Conservation (phyloP, 75 land plant genomes). For the Cunninghamia lanceolata region DNA sequence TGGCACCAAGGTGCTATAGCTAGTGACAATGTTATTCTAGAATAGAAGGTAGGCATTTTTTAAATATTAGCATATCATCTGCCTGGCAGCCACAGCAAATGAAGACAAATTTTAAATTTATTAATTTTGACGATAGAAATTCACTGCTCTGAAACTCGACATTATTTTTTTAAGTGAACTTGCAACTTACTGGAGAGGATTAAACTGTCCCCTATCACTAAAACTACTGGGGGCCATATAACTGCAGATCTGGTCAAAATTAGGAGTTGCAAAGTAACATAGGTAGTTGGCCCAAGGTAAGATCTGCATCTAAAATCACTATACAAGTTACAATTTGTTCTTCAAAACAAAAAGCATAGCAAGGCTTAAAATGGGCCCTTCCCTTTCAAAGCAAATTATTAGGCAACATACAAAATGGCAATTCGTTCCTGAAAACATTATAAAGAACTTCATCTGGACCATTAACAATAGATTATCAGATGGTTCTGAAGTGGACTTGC, state of each 20-base stretch:
- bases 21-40: no score
- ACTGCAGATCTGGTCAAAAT: neutral
- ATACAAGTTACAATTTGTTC: neutral
- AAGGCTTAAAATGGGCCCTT: neutral
- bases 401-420: neutral
- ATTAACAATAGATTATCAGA: neutral
- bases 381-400: neutral
- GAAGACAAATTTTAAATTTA: no score
- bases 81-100: neutral
- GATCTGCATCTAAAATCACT: neutral
- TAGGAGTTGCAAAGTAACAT: neutral
- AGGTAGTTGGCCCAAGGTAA: neutral
- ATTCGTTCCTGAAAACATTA: neutral
- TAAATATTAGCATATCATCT: no score
- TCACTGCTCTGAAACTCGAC: no score
- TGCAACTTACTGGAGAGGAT: neutral
- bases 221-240: neutral
- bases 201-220: neutral
- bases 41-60: no score
- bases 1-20: no score
- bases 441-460: neutral
- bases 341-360: neutral
- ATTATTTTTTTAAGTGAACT: neutral
- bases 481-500: neutral
- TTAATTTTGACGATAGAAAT: neutral